A percentile compares a stretch with the other conserved stretches of the same genome.
Conservation (phyloP, 768 basidiomycete species). For the Trichaptum fuscoviolaceum region DNA sequence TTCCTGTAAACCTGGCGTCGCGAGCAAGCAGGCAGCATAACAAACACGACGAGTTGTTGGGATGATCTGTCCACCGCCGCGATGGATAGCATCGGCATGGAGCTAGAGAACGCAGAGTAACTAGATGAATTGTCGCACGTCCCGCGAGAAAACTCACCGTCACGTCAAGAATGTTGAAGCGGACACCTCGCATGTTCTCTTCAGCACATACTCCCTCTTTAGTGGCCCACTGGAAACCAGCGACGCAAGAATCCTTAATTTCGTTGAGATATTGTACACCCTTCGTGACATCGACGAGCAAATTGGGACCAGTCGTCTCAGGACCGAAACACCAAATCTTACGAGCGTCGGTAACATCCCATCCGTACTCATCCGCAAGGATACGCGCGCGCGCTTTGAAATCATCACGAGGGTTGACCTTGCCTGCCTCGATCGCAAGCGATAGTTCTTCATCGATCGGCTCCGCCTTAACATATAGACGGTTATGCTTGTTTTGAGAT, state of each 20-base stretch:
- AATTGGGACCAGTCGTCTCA: slow-evolving; percentile 93
- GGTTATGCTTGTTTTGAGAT: slow-evolving; percentile 99
- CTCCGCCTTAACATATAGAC: slow-evolving; percentile 89
- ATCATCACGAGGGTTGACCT: slow-evolving; percentile 88
- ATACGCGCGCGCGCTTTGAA: slow-evolving; percentile 94
- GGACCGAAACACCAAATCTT: slow-evolving; percentile 99
- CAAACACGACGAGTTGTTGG: slow-evolving; percentile 94
- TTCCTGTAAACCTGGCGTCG: slow-evolving; percentile 88
- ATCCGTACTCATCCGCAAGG: slow-evolving; percentile 93
- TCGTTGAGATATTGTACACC: slow-evolving; percentile 99
- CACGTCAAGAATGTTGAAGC: slow-evolving; percentile 94
- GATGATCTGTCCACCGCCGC: slow-evolving; percentile 98
- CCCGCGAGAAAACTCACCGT: slow-evolving; percentile 40
- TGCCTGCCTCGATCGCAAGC: slow-evolving; percentile 85
- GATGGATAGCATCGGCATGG: slow-evolving; percentile 98
- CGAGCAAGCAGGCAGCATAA: slow-evolving; percentile 93
- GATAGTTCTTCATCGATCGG: slow-evolving; percentile 94
- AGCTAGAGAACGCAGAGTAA: slow-evolving; percentile 44
- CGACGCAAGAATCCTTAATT: slow-evolving; percentile 99
- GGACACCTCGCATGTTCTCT: slow-evolving; percentile 98
- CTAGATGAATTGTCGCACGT: slow-evolving; percentile 3
- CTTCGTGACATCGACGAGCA: slow-evolving; percentile 97
- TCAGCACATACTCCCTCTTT: slow-evolving; percentile 97
- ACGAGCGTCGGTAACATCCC: slow-evolving; percentile 99
- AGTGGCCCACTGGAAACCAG: slow-evolving; percentile 99